These are phyloP conservation scores for Quercus phellos DNA, from an alignment of 331 rosid species.

Conservation along the genomic window DNA sequence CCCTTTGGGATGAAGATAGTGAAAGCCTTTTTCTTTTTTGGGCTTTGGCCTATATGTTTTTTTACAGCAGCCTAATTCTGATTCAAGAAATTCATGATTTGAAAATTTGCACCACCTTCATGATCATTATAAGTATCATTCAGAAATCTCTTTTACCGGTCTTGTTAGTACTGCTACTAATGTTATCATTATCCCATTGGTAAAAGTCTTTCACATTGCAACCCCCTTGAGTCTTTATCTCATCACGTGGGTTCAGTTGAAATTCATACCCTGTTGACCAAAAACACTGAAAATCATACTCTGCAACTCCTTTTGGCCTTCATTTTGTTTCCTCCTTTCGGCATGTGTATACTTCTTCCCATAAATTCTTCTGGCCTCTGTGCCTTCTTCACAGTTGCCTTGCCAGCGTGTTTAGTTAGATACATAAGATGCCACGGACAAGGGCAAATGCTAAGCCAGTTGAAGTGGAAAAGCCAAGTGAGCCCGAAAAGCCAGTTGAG, in stretches of 20 bases:
- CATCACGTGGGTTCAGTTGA: conserved; percentile 50
- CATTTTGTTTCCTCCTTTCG: conserved; percentile 77
- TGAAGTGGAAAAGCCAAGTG: conserved; percentile 46
- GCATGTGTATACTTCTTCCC: conserved; percentile 83
- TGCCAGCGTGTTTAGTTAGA: conserved; percentile 74
- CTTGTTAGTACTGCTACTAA: conserved; percentile 42
- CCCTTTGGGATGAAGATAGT: conserved; percentile 44
- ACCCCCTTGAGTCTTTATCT: conserved; percentile 45
- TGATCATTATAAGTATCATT: conserved; percentile 32
- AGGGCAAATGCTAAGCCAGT: conserved; percentile 58
- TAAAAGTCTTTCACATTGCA: conserved; percentile 38
- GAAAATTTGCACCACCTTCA: conserved; percentile 40
- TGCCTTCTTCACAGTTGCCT: conserved; percentile 97
- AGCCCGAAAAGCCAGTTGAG: conserved; percentile 36
- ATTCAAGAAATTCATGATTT: conserved; percentile 41
- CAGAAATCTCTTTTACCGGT: conserved; percentile 37
- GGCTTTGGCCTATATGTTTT: conserved; percentile 20
- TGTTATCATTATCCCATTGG: conserved; percentile 49
- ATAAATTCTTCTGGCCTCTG: conserved; percentile 95
- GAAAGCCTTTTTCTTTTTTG: conserved; percentile 35
- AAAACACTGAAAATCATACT: conserved; percentile 40
- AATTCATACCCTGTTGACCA: conserved; percentile 36
- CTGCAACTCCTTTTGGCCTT: conserved; percentile 66
- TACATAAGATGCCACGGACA: conserved; percentile 75
- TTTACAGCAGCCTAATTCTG: conserved; percentile 34